Conservation (phyloP, 2,329 filamentous ascomycete genomes). For the Aureobasidium melanogenum region DNA sequence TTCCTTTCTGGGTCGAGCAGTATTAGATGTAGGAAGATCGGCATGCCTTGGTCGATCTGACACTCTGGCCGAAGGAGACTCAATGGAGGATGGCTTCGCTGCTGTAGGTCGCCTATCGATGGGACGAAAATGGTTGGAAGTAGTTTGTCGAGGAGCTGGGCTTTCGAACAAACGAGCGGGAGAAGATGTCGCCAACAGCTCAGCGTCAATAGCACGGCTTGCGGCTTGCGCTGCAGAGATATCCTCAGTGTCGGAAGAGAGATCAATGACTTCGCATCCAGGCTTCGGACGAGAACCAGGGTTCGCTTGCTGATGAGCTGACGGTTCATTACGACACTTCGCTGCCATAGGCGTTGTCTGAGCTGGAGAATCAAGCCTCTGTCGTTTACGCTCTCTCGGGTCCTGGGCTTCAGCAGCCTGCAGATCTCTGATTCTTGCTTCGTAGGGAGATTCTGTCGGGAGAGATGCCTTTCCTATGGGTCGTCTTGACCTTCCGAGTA, state of each 20-base stretch:
- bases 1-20: background rate
- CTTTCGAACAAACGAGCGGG: conserved; percentile 6
- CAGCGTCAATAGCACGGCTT: conserved; percentile 20
- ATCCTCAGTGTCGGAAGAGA: conserved; percentile 27
- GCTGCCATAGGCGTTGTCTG: background rate
- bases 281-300: background rate
- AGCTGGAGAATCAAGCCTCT: conserved; percentile 21
- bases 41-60: background rate
- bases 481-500: conserved; percentile 58
- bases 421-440: conserved; percentile 38
- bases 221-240: conserved; percentile 18
- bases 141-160: conserved; percentile 11
- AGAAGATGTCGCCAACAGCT: conserved; percentile 14
- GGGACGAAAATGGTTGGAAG: conserved; percentile 15
- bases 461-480: conserved; percentile 53
- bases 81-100: background rate
- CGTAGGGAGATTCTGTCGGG: conserved; percentile 56
- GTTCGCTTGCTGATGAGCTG: background rate
- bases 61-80: conserved; percentile 12
- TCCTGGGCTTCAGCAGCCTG: conserved; percentile 25
- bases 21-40: background rate
- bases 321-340: background rate
- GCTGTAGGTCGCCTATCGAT: background rate
- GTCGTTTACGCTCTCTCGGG: conserved; percentile 31
- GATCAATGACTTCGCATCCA: conserved; percentile 23